Evolutionary conservation across 2,329 filamentous ascomycete genomes (phyloP).

Genomic region (Parastagonospora nodorum): DNA sequence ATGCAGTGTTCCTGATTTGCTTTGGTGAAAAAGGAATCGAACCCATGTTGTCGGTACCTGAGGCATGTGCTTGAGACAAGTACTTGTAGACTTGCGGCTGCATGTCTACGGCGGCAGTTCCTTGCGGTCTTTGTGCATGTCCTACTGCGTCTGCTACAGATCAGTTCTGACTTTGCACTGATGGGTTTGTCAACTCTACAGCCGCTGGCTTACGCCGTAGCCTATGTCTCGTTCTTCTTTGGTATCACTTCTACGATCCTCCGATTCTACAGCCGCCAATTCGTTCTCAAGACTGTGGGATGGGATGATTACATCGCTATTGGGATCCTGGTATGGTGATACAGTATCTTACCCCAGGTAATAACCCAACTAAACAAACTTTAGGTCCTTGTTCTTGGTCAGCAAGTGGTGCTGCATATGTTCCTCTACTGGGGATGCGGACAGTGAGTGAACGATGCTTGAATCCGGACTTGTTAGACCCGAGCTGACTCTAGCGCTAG

Average conservation of each 20-base stretch:
- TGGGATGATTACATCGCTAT: slow-evolving; percentile 23
- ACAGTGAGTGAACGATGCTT: slow-evolving; percentile 10
- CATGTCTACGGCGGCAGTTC: too few species aligned
- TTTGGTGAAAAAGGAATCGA: too few species aligned
- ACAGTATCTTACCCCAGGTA: background rate
- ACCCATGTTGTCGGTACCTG: too few species aligned
- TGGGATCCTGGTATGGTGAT: slow-evolving; percentile 11
- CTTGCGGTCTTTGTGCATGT: too few species aligned
- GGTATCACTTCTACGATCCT: slow-evolving; percentile 17
- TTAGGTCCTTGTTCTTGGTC: slow-evolving; percentile 19
- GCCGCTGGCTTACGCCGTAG: slow-evolving; percentile 23
- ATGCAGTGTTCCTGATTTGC: too few species aligned
- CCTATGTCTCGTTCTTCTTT: slow-evolving; percentile 20
- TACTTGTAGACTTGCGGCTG: too few species aligned
- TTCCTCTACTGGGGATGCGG: slow-evolving; percentile 29
- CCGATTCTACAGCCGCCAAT: slow-evolving; percentile 20
- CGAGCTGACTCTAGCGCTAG: background rate
- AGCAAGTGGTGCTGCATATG: slow-evolving; percentile 26
- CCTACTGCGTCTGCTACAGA: too few species aligned
- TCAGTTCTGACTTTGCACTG: background rate
- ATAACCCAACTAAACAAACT: background rate
- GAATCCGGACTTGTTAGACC: background rate
- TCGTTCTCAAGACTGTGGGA: slow-evolving; percentile 21
- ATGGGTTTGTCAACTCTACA: slow-evolving; percentile 21
- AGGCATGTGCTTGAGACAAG: too few species aligned